Base-by-base conservation (phyloP, 164 flowering plant genomes). In the Magnolia sinica region DNA sequence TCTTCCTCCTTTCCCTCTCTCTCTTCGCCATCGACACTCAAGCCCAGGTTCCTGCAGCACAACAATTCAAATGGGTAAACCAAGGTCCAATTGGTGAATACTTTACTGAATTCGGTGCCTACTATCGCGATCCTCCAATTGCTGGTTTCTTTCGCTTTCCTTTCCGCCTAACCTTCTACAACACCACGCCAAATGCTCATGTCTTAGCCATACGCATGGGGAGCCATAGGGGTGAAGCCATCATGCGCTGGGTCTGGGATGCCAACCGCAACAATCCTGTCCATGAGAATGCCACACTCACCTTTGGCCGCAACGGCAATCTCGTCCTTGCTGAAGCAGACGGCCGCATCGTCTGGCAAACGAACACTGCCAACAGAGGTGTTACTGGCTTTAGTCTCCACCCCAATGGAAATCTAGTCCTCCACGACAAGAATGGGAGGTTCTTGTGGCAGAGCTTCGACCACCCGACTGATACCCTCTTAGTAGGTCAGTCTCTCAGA, bases 181-280 rank as follows among this genome's bases (percentile, higher is more conserved):
- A 83, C 76, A 81, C 82, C 74, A 83, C 85, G 16, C 84, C 85
- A 0, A 24, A 80, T 59, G 82, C 83, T 31, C 83, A 49, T 74
- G 58, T 65, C 8, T 61, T 86, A 1, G 87, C 77, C 13, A 27
- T 83, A 1, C 80, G 84, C 7, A 80, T 80, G 82, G 88, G 85
- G 14, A 4, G 10, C 16, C 45, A 1, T 10, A 55, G 70, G 0
- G 51, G 64, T 18, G 88, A 83, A 49, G 73, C 78, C 22, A 3
- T 67, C 37, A 52, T 76, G 74, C 81, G 87, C 8, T 86, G 87
- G 88, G 86, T 86, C 13, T 86, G 88, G 88, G 85, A 84, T 0
- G 87, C 85, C 27, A 83, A 84, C 67, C 83, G 86, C 9, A 67
- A 67, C 78, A 29, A 61, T 58, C 84, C 86, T 1, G 84, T 82